Base-by-base conservation (phyloP, 1,284 basidiomycete genomes). In the Malassezia equina region DNA sequence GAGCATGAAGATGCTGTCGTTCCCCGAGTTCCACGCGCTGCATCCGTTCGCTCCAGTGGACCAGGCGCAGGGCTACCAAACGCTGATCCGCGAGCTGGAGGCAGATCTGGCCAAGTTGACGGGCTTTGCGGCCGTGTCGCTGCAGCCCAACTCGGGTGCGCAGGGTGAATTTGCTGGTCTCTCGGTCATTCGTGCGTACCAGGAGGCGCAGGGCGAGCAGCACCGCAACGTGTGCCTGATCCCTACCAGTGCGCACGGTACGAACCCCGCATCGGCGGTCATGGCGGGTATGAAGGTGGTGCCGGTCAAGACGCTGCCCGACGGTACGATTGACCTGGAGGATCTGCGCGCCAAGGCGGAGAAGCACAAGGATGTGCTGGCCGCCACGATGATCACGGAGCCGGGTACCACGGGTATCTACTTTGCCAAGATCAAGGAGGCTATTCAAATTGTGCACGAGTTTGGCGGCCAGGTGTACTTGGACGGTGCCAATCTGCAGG, bases 201-300 rank as follows among this genome's bases (percentile, higher is more conserved):
- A 94, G 72, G 85, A 87, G 72, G 86, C 86, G 50, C 83, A 84
- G 29, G 88, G 88, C 29, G 84, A 98, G 70, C 80, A 80, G 5
- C 83, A 93, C 67, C 83, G 93, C 48, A 83, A 96, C 75, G 82
- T 96, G 46, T 98, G 93, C 75, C 78, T 98, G 58, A 94, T 98
- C 65, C 93, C 93, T 44, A 79, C 91, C 53, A 93, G 88, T 63
- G 91, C 93, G 0, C 93, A 96, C 77, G 91, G 91, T 46, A 95
- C 91, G 32, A 75, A 75, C 55, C 73, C 73, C 1, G 73, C 73
- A 6, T 93, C 88, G 39, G 93, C 93, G 44, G 86, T 88, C 53
- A 93, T 98, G 90, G 89, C 93, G 45, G 93, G 93, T 32, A 81
- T 96, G 76, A 93, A 89, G 75, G 93, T 98, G 32, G 88, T 98